Base-by-base conservation (phyloP, 2,329 filamentous ascomycete genomes). In the Malbranchea zuffiana region DNA sequence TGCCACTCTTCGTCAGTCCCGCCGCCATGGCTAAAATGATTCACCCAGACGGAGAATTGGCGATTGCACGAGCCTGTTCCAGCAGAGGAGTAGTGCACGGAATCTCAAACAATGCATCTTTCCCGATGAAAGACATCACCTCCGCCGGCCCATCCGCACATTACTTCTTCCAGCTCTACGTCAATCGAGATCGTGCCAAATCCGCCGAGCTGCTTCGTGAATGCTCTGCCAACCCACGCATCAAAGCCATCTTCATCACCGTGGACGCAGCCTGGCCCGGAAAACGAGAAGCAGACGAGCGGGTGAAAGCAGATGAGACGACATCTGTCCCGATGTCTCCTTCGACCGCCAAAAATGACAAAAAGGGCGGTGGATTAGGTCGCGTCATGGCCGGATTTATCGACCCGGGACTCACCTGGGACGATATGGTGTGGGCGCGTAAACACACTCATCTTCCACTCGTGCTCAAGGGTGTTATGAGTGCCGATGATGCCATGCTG, bases 11-110 rank as follows among this genome's bases (percentile, higher is more conserved):
- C 51, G 69, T 74, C 43, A 70, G 72, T 21, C 77, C 78, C 0
- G 74, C 77, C 1, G 74, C 74, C 2, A 75, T 80, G 69, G 75
- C 72, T 3, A 69, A 66, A 34, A 55, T 80, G 37, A 73, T 77
- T 31, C 75, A 82, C 47, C 67, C 71, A 0, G 69, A 77, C 17
- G 78, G 77, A n/a, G 78, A 82, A 54, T 61, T 66, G 21, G 74
- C 66, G 10, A 61, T 78, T 10, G 73, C 67, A 0, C 59, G 64
- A 17, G 75, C 68, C 1, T 72, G 71, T 40, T 60, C 62, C 35
- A 56, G 49, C 2, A 57, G 65, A 10, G 68, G 71, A 0, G 66
- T 78, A 5, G 67, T 76, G 19, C 73, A 78, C 48, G 72, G 65
- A 55, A 62, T 81, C 28, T 75, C 72, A 11, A 80, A 75, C 8